Conservation (phyloP, 306 rosid genomes). For the Fagus crenata region DNA sequence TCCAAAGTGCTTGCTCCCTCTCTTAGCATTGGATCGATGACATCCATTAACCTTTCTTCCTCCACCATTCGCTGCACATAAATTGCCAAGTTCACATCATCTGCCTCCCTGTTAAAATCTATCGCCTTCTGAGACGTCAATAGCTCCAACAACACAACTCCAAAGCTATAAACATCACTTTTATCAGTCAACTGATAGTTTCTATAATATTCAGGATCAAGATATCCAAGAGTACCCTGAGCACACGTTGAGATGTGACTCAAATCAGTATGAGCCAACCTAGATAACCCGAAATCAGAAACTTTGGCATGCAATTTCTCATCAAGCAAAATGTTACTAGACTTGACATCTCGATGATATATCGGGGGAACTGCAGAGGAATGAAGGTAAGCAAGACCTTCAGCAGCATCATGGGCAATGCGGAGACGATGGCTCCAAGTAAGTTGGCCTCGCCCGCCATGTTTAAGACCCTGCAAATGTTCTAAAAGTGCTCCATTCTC, state of each 20-base stretch:
- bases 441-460: slow-evolving; percentile 23
- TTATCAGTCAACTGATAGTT: slow-evolving; percentile 71
- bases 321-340: slow-evolving; percentile 68
- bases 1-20: slow-evolving; percentile 52
- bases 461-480: slow-evolving; percentile 45
- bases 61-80: slow-evolving; percentile 57
- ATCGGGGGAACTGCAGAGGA: slow-evolving; percentile 75
- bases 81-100: slow-evolving; percentile 81
- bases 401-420: slow-evolving; percentile 62
- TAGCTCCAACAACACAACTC: slow-evolving; percentile 67
- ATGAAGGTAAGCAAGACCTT: slow-evolving; percentile 72
- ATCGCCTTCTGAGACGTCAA: slow-evolving; percentile 72
- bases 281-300: slow-evolving; percentile 67
- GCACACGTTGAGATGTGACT: slow-evolving; percentile 83
- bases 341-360: slow-evolving; percentile 82
- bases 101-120: slow-evolving; percentile 57
- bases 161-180: slow-evolving; percentile 75
- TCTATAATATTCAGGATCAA: slow-evolving; percentile 73
- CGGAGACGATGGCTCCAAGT: slow-evolving; percentile 62
- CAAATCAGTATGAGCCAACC: slow-evolving; percentile 73
- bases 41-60: slow-evolving; percentile 63
- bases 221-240: slow-evolving; percentile 76
- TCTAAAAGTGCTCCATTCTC: slow-evolving; percentile 72
- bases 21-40: slow-evolving; percentile 54
- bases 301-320: slow-evolving; percentile 61